Evolutionary conservation across 176 grass and related monocot genomes (phyloP), one percentile per base, ranked within the genome.

Genomic region (Raddia guianensis): DNA sequence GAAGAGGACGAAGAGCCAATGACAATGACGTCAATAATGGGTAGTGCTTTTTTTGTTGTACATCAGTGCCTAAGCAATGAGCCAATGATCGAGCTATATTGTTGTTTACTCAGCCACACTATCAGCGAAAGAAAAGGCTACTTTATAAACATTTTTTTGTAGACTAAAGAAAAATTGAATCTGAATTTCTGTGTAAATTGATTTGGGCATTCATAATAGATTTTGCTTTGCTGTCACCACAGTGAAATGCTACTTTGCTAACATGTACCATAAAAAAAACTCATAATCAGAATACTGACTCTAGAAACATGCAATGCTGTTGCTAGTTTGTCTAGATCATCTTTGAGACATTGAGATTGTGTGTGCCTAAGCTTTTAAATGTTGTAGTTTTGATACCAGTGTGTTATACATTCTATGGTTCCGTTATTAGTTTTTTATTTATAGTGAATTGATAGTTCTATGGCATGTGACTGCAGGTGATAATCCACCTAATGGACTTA

Each of bases 401-500:
- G 54, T 40, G n/a, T 83, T 75, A 3, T 68, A 73, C 27, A n/a
- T 46, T 63, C 40, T 34, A 46, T 65, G 32, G 27, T 8, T n/a
- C 20, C 11, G 3, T 70, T 65, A 10, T 1, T 89, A 75, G 10
- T 82, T 73, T 73, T 86, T 49, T 77, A 12, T 60, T 51, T 49
- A 42, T 52, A 78, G 5, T 78, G 45, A 44, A 2, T 59, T 78
- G 8, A 86, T 62, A 67, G 0, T 44, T 60, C 2, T 48, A 44
- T 82, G 67, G 0, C 35, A 73, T 85, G 3, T 66, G 10, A 62
- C 18, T 15, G 18, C 81, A 93, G 91, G 91, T 93, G 67, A 97
- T 97, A 90, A 89, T 97, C 67, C 88, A 70, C 18, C 76, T 74
- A 65, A 97, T 91, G 91, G 91, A 97, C 35, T 91, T 93, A 60